Base-by-base conservation (phyloP, 805 yeast species). In the Nakazawaea anatomiae region DNA sequence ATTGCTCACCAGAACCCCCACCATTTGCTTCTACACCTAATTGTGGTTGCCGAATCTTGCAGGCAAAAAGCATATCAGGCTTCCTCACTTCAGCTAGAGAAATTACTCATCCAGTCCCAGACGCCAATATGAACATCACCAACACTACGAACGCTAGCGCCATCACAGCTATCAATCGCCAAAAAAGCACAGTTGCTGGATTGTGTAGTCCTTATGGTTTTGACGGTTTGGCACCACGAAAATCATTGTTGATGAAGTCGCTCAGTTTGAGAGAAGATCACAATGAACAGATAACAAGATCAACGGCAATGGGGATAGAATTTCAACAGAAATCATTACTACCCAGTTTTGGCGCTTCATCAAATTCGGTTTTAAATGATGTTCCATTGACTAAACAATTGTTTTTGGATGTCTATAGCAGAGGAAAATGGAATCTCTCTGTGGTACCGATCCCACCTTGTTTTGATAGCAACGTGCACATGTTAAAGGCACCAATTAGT, bases 401-500 rank as follows among this genome's bases (percentile, higher is more conserved):
- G 53, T 82, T 81, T 52, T 60, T 80, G 35, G 85, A 81, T 55
- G 73, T 74, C 1, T 82, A 82, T 58, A 75, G 74, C 44, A 66
- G 73, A 68, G 84, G 83, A 3, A 76, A 74, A 55, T 73, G 80
- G 78, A 80, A 80, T 52, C 60, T 82, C 6, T 77, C 85, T 0
- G 68, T 67, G 18, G 75, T 83, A 3, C 73, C 75, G 2, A 68
- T 81, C 47, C 92, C 92, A 0, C 65, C 75, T 0, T 77, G 83
- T 54, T 71, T 80, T 51, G 25, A 18, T 18, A 60, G 68, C 25
- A 68, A 63, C 6, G 61, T 65, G 4, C 79, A 79, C 2, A 66
- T 80, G 48, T 69, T 84, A 67, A 70, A 73, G 31, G 82, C 91
- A 0, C 92, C 92, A 0, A 80, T 74, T 27, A 70, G 79, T 43